Percentiles rank a stretch among this genome's conserved stretches.
phyloP scores from a whole-genome alignment of 495 filamentous ascomycete genomes.

The Annulohypoxylon stygium region DNA sequence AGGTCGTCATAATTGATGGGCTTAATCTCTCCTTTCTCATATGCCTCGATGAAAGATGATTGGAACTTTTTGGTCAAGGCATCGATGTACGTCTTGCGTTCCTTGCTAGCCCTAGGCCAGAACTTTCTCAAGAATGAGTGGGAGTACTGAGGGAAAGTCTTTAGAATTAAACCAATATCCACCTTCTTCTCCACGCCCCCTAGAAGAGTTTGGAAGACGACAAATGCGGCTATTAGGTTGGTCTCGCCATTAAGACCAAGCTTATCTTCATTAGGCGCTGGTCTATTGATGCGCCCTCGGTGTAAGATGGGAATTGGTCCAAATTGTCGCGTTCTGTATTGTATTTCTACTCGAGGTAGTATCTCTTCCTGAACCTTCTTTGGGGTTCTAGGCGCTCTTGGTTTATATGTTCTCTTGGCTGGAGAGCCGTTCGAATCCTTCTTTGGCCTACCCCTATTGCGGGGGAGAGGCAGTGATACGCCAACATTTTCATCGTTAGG shows the following conservation, averaged over 20 bases:
- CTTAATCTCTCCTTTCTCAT: slow-evolving; percentile 75
- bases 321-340: slow-evolving; percentile 57
- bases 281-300: slow-evolving; percentile 54
- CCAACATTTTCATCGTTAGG: slow-evolving; percentile 42
- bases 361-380: slow-evolving; percentile 1
- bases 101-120: slow-evolving; percentile 70
- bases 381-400: slow-evolving; percentile 5
- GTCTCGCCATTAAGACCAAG: slow-evolving; percentile 58
- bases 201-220: slow-evolving; percentile 77
- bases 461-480: slow-evolving; percentile 16
- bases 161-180: slow-evolving; percentile 80
- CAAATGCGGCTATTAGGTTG: slow-evolving; percentile 74
- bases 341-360: slow-evolving; percentile 49
- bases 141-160: slow-evolving; percentile 73
- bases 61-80: slow-evolving; percentile 83
- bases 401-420: slow-evolving; percentile 5
- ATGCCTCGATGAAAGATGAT: slow-evolving; percentile 79
- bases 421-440: background rate
- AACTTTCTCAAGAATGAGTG: slow-evolving; percentile 68
- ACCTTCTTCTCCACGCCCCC: slow-evolving; percentile 77
- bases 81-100: slow-evolving; percentile 71
- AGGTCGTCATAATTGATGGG: slow-evolving; percentile 78
- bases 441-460: slow-evolving; percentile 23
- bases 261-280: slow-evolving; percentile 46
- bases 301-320: slow-evolving; percentile 53